Base-by-base conservation (phyloP, 768 basidiomycete genomes). In the Lentinula detonsa region DNA sequence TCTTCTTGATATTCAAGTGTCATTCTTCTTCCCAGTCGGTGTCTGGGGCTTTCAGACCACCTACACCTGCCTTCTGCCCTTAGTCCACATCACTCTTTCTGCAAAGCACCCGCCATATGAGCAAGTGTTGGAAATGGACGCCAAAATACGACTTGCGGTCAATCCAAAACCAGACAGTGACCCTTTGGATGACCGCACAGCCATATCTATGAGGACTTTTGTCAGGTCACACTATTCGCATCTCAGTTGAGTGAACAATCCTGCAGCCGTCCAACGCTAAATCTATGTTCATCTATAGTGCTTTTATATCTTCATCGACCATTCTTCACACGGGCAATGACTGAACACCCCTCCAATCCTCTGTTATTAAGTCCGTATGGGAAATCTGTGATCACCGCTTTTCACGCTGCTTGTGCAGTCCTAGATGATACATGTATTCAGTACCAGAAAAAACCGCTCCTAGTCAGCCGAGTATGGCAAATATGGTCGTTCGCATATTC, bases 401-500 rank as follows among this genome's bases (percentile, higher is more conserved):
- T 85, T 71, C 72, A 78, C 31, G 75, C 79, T 53, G 82, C 84
- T 5, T 82, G 75, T 57, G 68, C 68, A 33, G 76, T 86, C 6
- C 66, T 86, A 15, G 68, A 73, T 37, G 70, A 70, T 34, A 81
- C 79, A 5, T 68, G 72, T 33, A 67, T 66, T 4, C 79, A 81
- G 51, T 83, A 76, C 62, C 57, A 63, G 10, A 73, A 76, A 61
- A 75, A 79, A 28, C 84, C 83, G 0, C 59, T 70, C 7, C 70
- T 86, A 10, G 74, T 78, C 53, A 70, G 78, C 42, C 77, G 85
- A 15, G 70, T 87, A 31, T 86, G 83, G 83, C 74, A 76, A 57
- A 78, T 84, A 59, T 87, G 86, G 86, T 76, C 83, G 1, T 71
- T 78, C 51, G 74, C 80, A 1, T 86, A 86, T 66, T 75, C 79